Percentiles rank a stretch among this genome's conserved stretches.
Conservation (phyloP, 2,329 filamentous ascomycete genomes). For the Verticillium nonalfalfae region DNA sequence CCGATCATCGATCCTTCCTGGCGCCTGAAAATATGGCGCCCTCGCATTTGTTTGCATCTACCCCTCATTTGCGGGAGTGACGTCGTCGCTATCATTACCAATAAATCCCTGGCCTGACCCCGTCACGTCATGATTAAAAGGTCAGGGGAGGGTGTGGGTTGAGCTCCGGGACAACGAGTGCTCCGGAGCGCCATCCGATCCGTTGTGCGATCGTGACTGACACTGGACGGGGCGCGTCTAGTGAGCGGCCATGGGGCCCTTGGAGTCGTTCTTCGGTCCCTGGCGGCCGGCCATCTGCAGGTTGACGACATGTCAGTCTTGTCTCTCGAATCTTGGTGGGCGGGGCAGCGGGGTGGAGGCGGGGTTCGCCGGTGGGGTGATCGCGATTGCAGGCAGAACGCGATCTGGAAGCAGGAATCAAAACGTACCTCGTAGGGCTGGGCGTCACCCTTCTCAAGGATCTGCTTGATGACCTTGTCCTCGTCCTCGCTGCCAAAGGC, state of each 20-base stretch:
- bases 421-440: constrained; percentile 51
- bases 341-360: not conserved
- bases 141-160: not conserved
- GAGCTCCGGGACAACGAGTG: not conserved
- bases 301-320: not conserved
- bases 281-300: constrained; percentile 44
- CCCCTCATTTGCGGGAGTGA: not conserved
- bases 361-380: not conserved
- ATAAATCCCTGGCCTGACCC: not conserved
- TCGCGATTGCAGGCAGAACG: not conserved
- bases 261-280: constrained; percentile 47
- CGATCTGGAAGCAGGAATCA: constrained; percentile 1
- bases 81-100: not conserved
- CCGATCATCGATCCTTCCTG: not conserved
- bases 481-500: constrained; percentile 81
- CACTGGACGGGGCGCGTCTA: constrained; percentile 16
- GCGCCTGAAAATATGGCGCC: not conserved
- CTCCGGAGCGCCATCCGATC: not conserved
- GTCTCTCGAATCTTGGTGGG: not conserved
- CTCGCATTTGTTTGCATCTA: not conserved
- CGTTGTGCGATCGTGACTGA: constrained; percentile 3
- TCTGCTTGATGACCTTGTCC: constrained; percentile 75
- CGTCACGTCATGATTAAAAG: not conserved
- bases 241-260: constrained; percentile 34
- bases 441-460: constrained; percentile 68